Percentiles rank a stretch among this genome's conserved stretches.
These are phyloP conservation scores for Petunia hybrid DNA, from an alignment of 305 asterid species.

Conservation along the genomic window DNA sequence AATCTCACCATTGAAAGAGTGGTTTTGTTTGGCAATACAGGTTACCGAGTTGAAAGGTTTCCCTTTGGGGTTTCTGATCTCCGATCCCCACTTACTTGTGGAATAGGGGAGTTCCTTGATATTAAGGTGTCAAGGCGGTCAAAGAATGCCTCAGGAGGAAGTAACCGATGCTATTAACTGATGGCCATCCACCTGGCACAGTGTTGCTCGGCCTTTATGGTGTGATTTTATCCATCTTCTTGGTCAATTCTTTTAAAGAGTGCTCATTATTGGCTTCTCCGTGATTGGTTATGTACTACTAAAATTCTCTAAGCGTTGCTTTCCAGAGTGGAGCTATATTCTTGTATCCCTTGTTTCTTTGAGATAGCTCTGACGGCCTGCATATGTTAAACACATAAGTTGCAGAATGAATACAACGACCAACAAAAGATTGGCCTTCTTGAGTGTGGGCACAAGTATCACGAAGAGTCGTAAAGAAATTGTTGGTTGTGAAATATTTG, in stretches of 20 bases:
- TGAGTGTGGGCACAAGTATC: conserved; percentile 76
- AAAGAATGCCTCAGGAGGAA: too few relatives aligned
- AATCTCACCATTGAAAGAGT: too few relatives aligned
- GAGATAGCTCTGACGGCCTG: conserved; percentile 16
- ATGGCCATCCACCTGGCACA: background rate
- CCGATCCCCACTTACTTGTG: too few relatives aligned
- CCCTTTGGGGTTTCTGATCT: too few relatives aligned
- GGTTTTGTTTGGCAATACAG: too few relatives aligned
- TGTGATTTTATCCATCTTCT: background rate
- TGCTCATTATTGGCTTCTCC: conserved; percentile 7
- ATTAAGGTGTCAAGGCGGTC: too few relatives aligned
- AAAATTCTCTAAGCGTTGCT: background rate
- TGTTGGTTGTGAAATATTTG: conserved; percentile 69
- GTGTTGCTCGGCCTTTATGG: background rate
- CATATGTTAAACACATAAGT: background rate
- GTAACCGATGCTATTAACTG: background rate
- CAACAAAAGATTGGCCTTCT: conserved; percentile 55
- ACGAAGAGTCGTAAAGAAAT: conserved; percentile 61
- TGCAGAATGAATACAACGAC: conserved; percentile 53
- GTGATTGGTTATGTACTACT: background rate
- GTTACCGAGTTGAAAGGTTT: too few relatives aligned
- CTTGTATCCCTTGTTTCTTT: background rate
- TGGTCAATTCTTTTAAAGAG: background rate
- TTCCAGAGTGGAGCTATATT: conserved; percentile 17
- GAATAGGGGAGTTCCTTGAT: too few relatives aligned